Evolutionary conservation across 208 protist species (phyloP).

Genomic region (Trypanosoma conorhini): DNA sequence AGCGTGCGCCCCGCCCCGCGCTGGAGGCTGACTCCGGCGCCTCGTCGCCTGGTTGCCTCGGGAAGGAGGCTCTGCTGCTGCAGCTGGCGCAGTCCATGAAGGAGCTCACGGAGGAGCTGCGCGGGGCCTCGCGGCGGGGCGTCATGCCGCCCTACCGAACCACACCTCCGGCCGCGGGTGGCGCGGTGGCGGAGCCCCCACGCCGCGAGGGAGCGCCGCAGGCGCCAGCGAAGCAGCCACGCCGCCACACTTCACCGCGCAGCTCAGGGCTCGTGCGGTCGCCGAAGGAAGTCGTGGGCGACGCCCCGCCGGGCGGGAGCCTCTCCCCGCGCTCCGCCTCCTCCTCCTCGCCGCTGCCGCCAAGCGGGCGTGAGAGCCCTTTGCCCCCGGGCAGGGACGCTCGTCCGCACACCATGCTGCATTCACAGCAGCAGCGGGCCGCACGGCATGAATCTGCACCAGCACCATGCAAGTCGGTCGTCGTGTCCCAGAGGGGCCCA

Average conservation of each 20-base stretch:
- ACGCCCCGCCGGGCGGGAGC: not conserved
- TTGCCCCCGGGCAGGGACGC: not conserved
- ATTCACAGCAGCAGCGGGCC: not conserved
- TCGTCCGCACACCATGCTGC: not conserved
- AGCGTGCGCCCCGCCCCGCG: slow-evolving; percentile 9
- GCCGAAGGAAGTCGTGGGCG: not conserved
- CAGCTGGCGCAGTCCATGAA: slow-evolving; percentile 67
- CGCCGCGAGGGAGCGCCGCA: not conserved
- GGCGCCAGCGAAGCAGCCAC: slow-evolving; percentile 6
- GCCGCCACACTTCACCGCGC: not conserved
- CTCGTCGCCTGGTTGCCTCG: not conserved
- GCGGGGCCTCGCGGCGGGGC: slow-evolving; percentile 23
- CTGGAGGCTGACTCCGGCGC: not conserved
- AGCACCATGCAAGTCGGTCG: slow-evolving; percentile 2
- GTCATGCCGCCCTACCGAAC: not conserved
- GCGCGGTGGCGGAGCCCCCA: not conserved
- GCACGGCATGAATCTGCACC: not conserved
- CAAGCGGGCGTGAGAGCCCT: not conserved
- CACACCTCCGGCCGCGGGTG: slow-evolving; percentile 1
- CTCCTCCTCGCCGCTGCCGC: not conserved
- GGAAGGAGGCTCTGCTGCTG: slow-evolving; percentile 36
- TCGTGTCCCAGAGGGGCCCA: not conserved
- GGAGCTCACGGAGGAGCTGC: slow-evolving; percentile 62
- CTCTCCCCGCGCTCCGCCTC: slow-evolving; percentile 10
- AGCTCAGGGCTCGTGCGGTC: slow-evolving; percentile 20